Evolutionary conservation across 805 yeast species (phyloP).

Genomic region (Yarrowia divulgata): DNA sequence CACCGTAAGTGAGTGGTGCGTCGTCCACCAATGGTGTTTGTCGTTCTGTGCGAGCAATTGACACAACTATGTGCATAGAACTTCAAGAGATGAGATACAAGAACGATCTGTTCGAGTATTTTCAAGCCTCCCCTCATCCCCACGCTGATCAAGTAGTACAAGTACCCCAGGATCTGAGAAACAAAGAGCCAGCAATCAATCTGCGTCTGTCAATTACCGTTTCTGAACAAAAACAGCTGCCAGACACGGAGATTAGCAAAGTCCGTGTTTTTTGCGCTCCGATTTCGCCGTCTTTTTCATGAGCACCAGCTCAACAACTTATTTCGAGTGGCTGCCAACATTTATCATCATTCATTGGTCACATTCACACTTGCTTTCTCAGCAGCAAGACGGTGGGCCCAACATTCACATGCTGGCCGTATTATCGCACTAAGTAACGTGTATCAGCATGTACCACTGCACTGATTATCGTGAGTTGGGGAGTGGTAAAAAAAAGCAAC

Average conservation of each 20-base stretch:
- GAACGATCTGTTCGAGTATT: too few species aligned
- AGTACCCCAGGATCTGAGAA: conserved; percentile 6
- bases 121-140: not conserved
- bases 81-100: too few species aligned
- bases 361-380: not conserved
- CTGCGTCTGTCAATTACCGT: not conserved
- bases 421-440: not conserved
- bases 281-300: not conserved
- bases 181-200: conserved; percentile 5
- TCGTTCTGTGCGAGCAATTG: too few species aligned
- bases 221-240: not conserved
- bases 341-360: too few species aligned
- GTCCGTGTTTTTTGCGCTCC: not conserved
- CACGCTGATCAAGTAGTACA: not conserved
- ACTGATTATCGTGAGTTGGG: not conserved
- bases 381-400: not conserved
- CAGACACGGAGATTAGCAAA: conserved; percentile 3
- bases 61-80: too few species aligned
- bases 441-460: not conserved
- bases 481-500: too few species aligned
- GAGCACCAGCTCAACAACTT: not conserved
- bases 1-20: too few species aligned
- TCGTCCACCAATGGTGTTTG: too few species aligned
- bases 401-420: conserved; percentile 30
- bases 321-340: too few species aligned